phyloP scores from a whole-genome alignment of 352 stramenopile genomes.

The Phytophthora aleatoria region DNA sequence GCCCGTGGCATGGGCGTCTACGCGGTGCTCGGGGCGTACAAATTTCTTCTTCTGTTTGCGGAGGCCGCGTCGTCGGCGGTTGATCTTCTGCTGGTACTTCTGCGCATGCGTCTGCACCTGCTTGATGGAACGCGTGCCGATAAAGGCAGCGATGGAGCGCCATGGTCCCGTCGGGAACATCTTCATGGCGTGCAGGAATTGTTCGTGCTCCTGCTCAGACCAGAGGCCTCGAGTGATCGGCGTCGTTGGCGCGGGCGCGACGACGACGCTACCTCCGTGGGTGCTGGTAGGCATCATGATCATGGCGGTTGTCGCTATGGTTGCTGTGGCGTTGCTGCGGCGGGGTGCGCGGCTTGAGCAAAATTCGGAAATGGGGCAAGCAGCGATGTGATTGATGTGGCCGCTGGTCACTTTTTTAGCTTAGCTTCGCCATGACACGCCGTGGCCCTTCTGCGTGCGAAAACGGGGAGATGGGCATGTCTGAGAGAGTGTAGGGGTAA shows the following conservation, averaged over 20 bases:
- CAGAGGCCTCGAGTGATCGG: slow-evolving; percentile 70
- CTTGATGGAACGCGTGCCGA: slow-evolving; percentile 82
- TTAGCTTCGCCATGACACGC: slow-evolving; percentile 34
- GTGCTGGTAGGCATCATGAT: slow-evolving; percentile 40
- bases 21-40: slow-evolving; percentile 71
- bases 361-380: slow-evolving; percentile 42
- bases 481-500: slow-evolving; percentile 26
- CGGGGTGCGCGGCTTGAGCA: slow-evolving; percentile 30
- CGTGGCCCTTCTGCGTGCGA: slow-evolving; percentile 19
- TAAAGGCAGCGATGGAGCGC: slow-evolving; percentile 73
- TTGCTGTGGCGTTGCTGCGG: slow-evolving; percentile 21
- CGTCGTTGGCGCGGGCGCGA: slow-evolving; percentile 27
- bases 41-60: slow-evolving; percentile 89
- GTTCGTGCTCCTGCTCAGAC: slow-evolving; percentile 78
- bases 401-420: slow-evolving; percentile 35
- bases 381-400: slow-evolving; percentile 38
- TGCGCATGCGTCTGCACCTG: slow-evolving; percentile 87
- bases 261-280: slow-evolving; percentile 22
- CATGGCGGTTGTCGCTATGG: slow-evolving; percentile 21
- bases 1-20: slow-evolving; percentile 64
- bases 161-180: slow-evolving; percentile 76
- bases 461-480: slow-evolving; percentile 29
- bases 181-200: slow-evolving; percentile 86
- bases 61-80: slow-evolving; percentile 73
- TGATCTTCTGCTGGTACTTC: slow-evolving; percentile 89